phyloP scores from a whole-genome alignment of 1,139 yeast genomes.

The Kodamaea suecica region DNA sequence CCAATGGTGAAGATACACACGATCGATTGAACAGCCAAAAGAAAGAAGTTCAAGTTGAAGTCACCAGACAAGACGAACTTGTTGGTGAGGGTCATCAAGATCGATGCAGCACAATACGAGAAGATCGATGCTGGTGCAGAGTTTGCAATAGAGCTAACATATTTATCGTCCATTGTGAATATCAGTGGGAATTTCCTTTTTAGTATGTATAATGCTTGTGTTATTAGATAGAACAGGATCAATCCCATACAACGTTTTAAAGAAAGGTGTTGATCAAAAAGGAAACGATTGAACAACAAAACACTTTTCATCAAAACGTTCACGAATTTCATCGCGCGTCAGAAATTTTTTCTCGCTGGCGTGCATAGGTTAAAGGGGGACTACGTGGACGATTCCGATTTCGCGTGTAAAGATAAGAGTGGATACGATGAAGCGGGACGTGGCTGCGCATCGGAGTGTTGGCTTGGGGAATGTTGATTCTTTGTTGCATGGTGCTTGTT shows the following conservation, averaged over 20 bases:
- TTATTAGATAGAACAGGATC: conserved; percentile 38
- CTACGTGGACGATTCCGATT: too few relatives aligned
- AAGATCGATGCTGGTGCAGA: conserved; percentile 84
- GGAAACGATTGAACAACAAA: conserved; percentile 1
- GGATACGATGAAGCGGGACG: too few relatives aligned
- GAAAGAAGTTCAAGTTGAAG: conserved; percentile 88
- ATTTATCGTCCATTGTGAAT: conserved; percentile 1
- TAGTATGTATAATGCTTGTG: conserved; percentile 34
- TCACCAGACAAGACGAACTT: conserved; percentile 86
- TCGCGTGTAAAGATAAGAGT: too few relatives aligned
- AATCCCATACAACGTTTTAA: conserved; percentile 35
- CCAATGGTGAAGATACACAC: conserved; percentile 79
- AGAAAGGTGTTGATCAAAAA: background rate
- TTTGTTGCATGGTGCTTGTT: too few relatives aligned
- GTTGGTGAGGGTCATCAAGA: conserved; percentile 97
- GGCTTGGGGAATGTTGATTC: too few relatives aligned
- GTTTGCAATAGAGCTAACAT: conserved; percentile 48
- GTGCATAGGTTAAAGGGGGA: too few relatives aligned
- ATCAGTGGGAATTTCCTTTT: conserved; percentile 19
- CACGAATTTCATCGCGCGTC: too few relatives aligned
- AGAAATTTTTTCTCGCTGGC: background rate
- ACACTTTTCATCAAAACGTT: background rate
- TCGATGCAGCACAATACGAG: conserved; percentile 88
- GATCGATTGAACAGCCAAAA: conserved; percentile 75
- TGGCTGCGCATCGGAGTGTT: too few relatives aligned